Evolutionary conservation across 2,329 filamentous ascomycete species (phyloP), one percentile per base, ranked within the genome.

Genomic region (Tolypocladium cylindrosporum): DNA sequence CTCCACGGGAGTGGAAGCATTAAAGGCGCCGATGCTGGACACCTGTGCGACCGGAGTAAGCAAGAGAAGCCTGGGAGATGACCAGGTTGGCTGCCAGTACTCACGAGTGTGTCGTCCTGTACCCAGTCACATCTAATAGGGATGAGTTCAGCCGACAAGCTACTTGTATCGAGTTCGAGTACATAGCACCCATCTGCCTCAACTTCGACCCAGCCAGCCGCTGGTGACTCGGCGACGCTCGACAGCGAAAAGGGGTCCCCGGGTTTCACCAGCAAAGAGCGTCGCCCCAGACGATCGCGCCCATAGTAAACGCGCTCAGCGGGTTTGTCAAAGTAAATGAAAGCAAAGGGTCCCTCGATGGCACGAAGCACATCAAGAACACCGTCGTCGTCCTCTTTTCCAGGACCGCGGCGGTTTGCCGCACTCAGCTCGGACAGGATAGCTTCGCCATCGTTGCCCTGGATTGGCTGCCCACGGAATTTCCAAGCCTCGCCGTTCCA

Each of bases 401-500:
- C 54, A 65, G 62, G 61, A 63, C 60, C 8, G 61, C 59, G 40
- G 64, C 61, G 55, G 63, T 69, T 68, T 65, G 80, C 76, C 58
- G 74, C 66, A 24, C 79, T 66, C 54, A 96, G 77, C 42, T 82
- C 67, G 40, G 77, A 67, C 66, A 93, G 86, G 21, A 97, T 77
- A 8, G 76, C 74, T 65, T 87, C 80, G 3, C 89, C 89, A 72
- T 99, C 94, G 68, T 96, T 97, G 58, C 85, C 89, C 7, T 67
- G 59, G n/a, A 96, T 77, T 1, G 71, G 66, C 11, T 79, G 65
- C 40, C 79, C 79, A 10, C 72, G 74, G 55, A 96, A 79, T 58
- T 82, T 87, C 94, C 94, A 99, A 1, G 91, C 93, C 70, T 99
- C 94, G 50, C 94, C 94, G 68, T 99, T 99, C 94, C 94, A 99